Conservation (phyloP, 2,329 filamentous ascomycete genomes). For the Colletotrichum lini region DNA sequence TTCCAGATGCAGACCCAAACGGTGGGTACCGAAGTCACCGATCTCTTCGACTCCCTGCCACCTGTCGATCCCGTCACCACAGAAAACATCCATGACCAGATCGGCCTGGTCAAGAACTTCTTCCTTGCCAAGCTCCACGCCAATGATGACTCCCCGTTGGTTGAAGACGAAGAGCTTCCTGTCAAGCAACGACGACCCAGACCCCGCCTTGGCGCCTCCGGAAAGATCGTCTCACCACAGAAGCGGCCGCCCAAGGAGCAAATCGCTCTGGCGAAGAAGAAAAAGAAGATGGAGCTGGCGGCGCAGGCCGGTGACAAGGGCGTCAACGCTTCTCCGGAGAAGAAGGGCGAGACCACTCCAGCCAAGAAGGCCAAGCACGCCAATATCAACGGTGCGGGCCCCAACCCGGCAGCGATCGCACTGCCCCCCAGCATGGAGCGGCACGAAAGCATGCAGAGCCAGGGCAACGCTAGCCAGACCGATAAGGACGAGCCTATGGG, state of each 20-base stretch:
- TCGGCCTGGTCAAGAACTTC: conserved; percentile 91
- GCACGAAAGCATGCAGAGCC: conserved; percentile 70
- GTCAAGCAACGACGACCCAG: conserved; percentile 86
- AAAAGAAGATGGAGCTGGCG: conserved; percentile 78
- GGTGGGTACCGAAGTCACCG: conserved; percentile 66
- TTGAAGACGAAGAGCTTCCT: conserved; percentile 96
- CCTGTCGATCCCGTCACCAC: conserved; percentile 83
- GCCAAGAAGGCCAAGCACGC: conserved; percentile 68
- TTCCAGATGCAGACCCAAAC: conserved; percentile 82
- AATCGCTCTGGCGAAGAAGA: conserved; percentile 87
- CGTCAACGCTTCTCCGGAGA: conserved; percentile 54
- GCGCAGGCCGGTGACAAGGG: conserved; percentile 68
- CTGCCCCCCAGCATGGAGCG: conserved; percentile 69
- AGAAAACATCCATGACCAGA: conserved; percentile 83
- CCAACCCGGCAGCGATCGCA: conserved; percentile 58
- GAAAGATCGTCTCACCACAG: conserved; percentile 88
- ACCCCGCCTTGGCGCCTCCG: conserved; percentile 77
- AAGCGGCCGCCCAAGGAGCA: conserved; percentile 88
- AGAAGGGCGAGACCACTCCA: conserved; percentile 56
- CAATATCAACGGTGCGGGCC: conserved; percentile 53
- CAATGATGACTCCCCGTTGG: conserved; percentile 77
- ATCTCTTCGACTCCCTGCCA: conserved; percentile 77
- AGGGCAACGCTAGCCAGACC: conserved; percentile 73
- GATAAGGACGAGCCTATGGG: conserved; percentile 78
- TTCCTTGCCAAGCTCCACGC: conserved; percentile 91